Base-by-base conservation (phyloP, 306 rosid genomes). In the Ziziphus jujuba region DNA sequence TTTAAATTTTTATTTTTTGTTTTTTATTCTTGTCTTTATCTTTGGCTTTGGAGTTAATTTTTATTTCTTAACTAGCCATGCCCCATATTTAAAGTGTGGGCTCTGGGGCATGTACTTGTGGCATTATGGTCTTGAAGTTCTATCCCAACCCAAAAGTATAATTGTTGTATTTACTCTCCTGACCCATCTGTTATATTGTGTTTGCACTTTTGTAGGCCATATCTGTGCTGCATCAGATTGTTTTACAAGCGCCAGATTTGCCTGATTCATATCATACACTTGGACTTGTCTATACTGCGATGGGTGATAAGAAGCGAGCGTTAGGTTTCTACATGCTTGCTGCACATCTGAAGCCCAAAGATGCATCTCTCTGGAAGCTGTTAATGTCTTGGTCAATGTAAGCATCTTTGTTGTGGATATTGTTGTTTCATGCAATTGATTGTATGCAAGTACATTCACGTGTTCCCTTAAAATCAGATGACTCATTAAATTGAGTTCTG, bases 231-330 rank as follows among this genome's bases (percentile, higher is more conserved):
- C 78, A 69, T 51, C 84, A 88, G 79, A 86, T 90, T 72, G 79
- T 90, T 69, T 81, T 80, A 76, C 72, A 84, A 74, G 90, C 89
- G 33, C 97, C 97, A 56, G 80, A 90, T 82, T 76, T 88, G 55
- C 85, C 85, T 16, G 95, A 90, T 35, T 75, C 97, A 2, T 90
- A 87, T 86, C 98, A 88, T 71, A 90, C 84, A 9, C 93, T 93
- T 71, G 98, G 90, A 80, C 93, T 88, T 66, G 79, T 86, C 74
- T 69, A 84, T 74, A 59, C 15, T 20, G 70, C 82, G 69, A 77
- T 86, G 51, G 84, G 88, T 47, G 92, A 90, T 66, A 67, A 76
- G 22, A 59, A 67, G 48, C 85, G 72, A 78, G 87, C 95, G 65
- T 78, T 85, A 80, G 82, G 80, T 61, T 88, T 87, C 76, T 86